Percentiles rank a stretch among this genome's conserved stretches.
These are phyloP conservation scores for Umbelopsis isabellina DNA, from an alignment of 192 early-diverging fungal genomes.

Conservation along the genomic window DNA sequence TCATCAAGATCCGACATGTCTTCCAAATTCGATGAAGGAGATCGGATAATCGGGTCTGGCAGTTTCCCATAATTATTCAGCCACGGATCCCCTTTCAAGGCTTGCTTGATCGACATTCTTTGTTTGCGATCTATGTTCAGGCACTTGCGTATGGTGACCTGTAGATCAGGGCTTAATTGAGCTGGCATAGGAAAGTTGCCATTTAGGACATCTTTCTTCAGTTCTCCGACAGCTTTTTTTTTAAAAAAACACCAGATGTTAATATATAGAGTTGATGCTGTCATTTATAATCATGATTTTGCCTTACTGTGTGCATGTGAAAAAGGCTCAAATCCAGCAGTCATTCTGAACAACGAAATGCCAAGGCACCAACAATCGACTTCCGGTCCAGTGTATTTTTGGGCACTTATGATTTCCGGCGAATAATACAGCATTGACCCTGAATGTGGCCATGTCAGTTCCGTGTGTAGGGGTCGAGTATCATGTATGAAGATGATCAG, in stretches of 20 bases:
- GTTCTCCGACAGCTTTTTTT: conserved; percentile 49
- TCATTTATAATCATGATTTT: neutral
- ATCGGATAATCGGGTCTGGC: conserved; percentile 16
- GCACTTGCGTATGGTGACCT: conserved; percentile 49
- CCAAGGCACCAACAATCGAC: conserved; percentile 97
- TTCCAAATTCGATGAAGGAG: conserved; percentile 13
- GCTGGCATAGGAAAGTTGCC: conserved; percentile 44
- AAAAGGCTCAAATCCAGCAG: conserved; percentile 57
- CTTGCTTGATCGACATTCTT: conserved; percentile 38
- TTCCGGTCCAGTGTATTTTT: conserved; percentile 91
- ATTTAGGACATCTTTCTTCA: conserved; percentile 50
- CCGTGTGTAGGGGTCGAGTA: conserved; percentile 27
- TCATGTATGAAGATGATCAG: neutral
- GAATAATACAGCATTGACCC: conserved; percentile 87
- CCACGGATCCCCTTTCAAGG: conserved; percentile 54
- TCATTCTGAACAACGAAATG: conserved; percentile 87
- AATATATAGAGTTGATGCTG: neutral
- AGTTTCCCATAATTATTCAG: conserved; percentile 39
- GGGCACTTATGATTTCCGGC: conserved; percentile 90
- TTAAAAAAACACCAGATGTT: neutral
- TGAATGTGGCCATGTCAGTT: conserved; percentile 47
- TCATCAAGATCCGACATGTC: conserved; percentile 14
- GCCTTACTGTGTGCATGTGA: conserved; percentile 44
- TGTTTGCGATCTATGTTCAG: conserved; percentile 45
- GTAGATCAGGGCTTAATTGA: conserved; percentile 43